These are phyloP conservation scores for Clathrospora elynae DNA, from an alignment of 2,329 filamentous ascomycete species.

Conservation along the genomic window DNA sequence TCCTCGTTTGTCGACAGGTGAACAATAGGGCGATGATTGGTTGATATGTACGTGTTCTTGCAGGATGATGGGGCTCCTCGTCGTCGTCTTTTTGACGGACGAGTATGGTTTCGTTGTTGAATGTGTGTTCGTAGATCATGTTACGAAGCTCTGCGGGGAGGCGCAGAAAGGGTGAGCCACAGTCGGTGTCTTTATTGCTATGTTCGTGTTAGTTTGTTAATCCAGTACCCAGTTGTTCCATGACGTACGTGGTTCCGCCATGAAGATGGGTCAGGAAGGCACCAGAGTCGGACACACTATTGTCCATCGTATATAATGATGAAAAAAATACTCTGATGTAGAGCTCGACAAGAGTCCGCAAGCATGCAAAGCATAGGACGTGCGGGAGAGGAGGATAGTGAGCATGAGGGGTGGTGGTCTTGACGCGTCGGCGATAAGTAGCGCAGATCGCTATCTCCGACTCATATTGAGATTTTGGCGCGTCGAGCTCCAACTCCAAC, in stretches of 20 bases:
- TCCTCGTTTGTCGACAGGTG: constrained; percentile 2
- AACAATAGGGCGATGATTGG: constrained; percentile 1
- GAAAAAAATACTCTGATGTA: no score
- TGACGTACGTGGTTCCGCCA: not conserved
- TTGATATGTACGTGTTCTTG: constrained; percentile 2
- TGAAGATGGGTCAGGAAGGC: not conserved
- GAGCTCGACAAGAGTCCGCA: no score
- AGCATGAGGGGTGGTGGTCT: no score
- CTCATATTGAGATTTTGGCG: constrained; percentile 13
- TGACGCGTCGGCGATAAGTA: constrained; percentile 11
- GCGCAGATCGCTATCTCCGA: constrained; percentile 8
- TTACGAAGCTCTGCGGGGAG: constrained; percentile 11
- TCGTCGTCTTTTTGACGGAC: constrained; percentile 7
- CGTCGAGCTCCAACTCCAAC: constrained; percentile 7
- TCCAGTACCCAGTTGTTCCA: not conserved
- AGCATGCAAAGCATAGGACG: not conserved
- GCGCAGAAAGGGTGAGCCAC: not conserved
- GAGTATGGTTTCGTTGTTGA: constrained; percentile 5
- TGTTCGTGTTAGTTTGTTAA: constrained; percentile 1
- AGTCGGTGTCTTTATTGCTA: not conserved
- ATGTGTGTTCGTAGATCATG: constrained; percentile 11
- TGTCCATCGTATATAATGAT: no score
- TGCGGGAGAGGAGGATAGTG: not conserved
- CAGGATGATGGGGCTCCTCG: not conserved
- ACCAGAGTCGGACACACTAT: no score